Evolutionary conservation across 768 basidiomycete species (phyloP).

Genomic region (Dacryopinax primogenitus): DNA sequence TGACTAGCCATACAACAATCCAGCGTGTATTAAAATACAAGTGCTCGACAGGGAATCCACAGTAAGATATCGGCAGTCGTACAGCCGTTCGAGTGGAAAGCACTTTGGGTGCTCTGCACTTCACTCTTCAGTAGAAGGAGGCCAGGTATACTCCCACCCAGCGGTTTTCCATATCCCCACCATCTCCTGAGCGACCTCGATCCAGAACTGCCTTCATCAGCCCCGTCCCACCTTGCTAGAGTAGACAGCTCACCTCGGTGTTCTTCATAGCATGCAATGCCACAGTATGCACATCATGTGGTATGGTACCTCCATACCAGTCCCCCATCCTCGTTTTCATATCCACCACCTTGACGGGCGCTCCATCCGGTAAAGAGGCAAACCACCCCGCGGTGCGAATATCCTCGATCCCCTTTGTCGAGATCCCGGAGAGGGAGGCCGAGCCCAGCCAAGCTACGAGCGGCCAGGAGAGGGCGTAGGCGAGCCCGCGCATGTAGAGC

Average conservation of each 20-base stretch:
- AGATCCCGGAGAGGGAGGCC: not conserved
- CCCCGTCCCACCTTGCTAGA: not conserved
- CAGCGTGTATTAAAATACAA: too few species aligned
- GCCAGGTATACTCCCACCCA: slow-evolving; percentile 7
- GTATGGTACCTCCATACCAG: not conserved
- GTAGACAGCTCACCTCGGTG: not conserved
- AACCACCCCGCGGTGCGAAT: not conserved
- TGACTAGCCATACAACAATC: not conserved
- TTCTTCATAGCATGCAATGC: slow-evolving; percentile 1
- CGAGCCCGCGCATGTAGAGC: slow-evolving; percentile 6
- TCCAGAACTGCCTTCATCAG: not conserved
- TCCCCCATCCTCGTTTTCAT: not conserved
- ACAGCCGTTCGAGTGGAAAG: too few species aligned
- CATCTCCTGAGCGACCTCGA: slow-evolving; percentile 3
- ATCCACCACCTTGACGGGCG: not conserved
- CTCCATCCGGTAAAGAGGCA: not conserved
- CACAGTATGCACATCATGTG: slow-evolving; percentile 6
- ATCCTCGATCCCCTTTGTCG: not conserved
- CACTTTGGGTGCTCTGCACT: too few species aligned
- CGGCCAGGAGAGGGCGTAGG: slow-evolving; percentile 7
- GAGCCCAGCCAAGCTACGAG: slow-evolving; percentile 1
- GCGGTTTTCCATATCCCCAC: not conserved
- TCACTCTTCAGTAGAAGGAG: not conserved
- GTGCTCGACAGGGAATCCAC: too few species aligned
- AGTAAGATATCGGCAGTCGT: too few species aligned